Percentiles rank a stretch among this genome's conserved stretches.
Conservation (phyloP, 768 basidiomycete species). For the Termitomyces sp. region DNA sequence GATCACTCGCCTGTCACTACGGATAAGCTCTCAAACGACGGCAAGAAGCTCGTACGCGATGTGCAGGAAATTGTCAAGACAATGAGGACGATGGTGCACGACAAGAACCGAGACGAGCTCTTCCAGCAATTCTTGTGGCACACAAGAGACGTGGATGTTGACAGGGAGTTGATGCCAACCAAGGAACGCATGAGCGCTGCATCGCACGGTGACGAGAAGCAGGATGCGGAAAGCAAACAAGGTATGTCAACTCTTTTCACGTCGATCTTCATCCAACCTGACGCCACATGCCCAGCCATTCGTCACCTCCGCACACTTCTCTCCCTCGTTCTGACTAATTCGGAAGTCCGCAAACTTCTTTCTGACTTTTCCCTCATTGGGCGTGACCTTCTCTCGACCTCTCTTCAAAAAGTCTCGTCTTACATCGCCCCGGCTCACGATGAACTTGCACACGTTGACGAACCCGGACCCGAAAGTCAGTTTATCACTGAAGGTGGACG, state of each 20-base stretch:
- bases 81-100: constrained; percentile 57
- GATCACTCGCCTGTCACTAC: constrained; percentile 52
- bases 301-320: constrained; percentile 85
- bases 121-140: constrained; percentile 90
- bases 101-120: constrained; percentile 89
- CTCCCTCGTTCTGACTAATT: constrained; percentile 85
- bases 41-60: constrained; percentile 72
- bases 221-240: constrained; percentile 51
- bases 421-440: constrained; percentile 62
- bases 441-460: constrained; percentile 56
- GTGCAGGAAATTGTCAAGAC: constrained; percentile 77
- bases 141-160: constrained; percentile 47
- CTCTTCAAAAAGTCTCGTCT: constrained; percentile 65
- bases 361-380: constrained; percentile 74
- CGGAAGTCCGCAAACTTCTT: constrained; percentile 85
- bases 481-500: constrained; percentile 49
- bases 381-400: constrained; percentile 76
- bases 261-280: background rate
- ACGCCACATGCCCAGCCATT: constrained; percentile 43
- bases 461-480: constrained; percentile 60
- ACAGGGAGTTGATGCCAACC: background rate
- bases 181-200: background rate
- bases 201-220: constrained; percentile 33
- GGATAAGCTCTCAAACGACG: constrained; percentile 67
- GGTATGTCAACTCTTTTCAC: constrained; percentile 31